phyloP scores from a whole-genome alignment of 176 grass and related monocot genomes.

The Oryza punctata region DNA sequence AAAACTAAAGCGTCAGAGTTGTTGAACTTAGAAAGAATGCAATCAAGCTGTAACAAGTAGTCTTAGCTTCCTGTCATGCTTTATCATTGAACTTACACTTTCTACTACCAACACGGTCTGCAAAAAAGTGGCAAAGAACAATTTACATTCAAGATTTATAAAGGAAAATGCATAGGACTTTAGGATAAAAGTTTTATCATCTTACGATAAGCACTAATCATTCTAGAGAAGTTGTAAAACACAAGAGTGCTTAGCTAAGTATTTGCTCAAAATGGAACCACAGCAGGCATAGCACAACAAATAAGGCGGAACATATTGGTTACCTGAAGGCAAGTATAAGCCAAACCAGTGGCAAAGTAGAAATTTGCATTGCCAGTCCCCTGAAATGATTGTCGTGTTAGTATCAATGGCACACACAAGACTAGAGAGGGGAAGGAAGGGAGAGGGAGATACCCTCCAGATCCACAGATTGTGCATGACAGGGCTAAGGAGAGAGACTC shows the following conservation, averaged over 20 bases:
- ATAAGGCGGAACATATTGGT: not conserved
- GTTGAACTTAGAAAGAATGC: not conserved
- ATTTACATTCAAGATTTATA: slow-evolving; percentile 2
- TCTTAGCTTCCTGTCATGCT: slow-evolving; percentile 79
- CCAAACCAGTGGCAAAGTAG: slow-evolving; percentile 86
- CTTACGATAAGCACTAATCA: not conserved
- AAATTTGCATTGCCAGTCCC: slow-evolving; percentile 99
- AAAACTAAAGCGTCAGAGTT: not conserved
- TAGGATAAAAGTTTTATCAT: not conserved
- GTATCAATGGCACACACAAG: not conserved
- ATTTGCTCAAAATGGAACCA: not conserved
- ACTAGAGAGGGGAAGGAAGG: slow-evolving; percentile 33
- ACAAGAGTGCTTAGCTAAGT: not conserved
- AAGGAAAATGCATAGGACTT: not conserved
- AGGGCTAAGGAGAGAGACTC: slow-evolving; percentile 86
- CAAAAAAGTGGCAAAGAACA: slow-evolving; percentile 44
- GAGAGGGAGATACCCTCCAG: slow-evolving; percentile 81
- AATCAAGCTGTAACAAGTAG: slow-evolving; percentile 50
- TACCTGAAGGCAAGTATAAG: slow-evolving; percentile 99
- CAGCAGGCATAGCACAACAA: not conserved
- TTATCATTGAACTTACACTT: slow-evolving; percentile 78
- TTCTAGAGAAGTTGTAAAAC: slow-evolving; percentile 3
- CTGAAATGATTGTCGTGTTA: slow-evolving; percentile 42
- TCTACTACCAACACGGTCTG: slow-evolving; percentile 84
- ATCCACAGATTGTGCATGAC: slow-evolving; percentile 99